Evolutionary conservation across 31 red algal genomes (phyloP).

Genomic region (Porphyra umbilicalis): DNA sequence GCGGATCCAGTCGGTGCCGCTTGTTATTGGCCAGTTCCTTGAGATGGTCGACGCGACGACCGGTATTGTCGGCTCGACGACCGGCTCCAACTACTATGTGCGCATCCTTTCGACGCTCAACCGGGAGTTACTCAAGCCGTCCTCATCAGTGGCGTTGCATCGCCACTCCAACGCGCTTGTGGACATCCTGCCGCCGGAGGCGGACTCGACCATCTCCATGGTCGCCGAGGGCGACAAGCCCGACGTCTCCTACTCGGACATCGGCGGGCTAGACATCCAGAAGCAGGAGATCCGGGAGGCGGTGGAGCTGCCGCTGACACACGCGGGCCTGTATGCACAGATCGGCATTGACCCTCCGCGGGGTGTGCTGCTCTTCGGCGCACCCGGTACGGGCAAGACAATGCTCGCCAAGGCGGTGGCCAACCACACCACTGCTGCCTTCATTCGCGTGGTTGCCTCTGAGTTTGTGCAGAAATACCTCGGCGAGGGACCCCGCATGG

Average conservation of each 20-base stretch:
- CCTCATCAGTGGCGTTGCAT: constrained; percentile 91
- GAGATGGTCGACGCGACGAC: constrained; percentile 97
- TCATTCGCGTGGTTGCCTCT: constrained; percentile 95
- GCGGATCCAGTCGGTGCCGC: constrained; percentile 96
- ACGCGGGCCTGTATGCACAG: constrained; percentile 87
- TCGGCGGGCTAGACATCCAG: constrained; percentile 98
- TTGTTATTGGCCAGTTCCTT: constrained; percentile 98
- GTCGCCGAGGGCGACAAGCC: constrained; percentile 91
- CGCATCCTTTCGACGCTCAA: constrained; percentile 91
- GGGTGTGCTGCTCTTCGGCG: constrained; percentile 90
- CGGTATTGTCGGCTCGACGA: constrained; percentile 89
- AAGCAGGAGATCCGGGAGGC: constrained; percentile 99
- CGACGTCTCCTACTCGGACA: constrained; percentile 93
- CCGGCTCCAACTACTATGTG: constrained; percentile 96
- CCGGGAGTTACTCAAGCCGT: constrained; percentile 91
- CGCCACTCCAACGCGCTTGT: constrained; percentile 96
- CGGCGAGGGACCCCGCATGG: constrained; percentile 98
- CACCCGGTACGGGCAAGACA: constrained; percentile 98
- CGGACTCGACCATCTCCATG: constrained; percentile 98
- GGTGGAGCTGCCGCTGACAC: constrained; percentile 94
- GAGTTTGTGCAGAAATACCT: constrained; percentile 99
- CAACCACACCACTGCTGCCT: constrained; percentile 94
- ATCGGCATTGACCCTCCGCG: constrained; percentile 97
- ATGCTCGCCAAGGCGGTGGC: constrained; percentile 98
- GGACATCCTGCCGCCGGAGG: constrained; percentile 94